Conservation (phyloP, 345 rosid genomes). For the Salix dunnii region DNA sequence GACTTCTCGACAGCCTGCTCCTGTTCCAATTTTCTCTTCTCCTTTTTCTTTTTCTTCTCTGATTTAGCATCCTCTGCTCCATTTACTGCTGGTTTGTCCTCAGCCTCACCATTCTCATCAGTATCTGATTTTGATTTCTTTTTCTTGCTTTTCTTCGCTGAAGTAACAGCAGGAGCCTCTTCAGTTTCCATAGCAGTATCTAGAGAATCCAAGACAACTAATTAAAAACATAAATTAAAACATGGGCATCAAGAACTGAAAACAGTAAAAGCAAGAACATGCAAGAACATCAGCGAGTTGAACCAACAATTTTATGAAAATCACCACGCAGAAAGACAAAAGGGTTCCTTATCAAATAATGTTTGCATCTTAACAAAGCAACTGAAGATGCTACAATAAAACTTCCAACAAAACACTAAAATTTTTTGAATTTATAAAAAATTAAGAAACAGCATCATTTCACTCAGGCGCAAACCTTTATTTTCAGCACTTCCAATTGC, state of each 20-base stretch:
- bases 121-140: slow-evolving; percentile 46
- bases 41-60: slow-evolving; percentile 54
- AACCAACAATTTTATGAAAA: not conserved
- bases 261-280: not conserved
- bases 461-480: slow-evolving; percentile 39
- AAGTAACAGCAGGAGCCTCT: slow-evolving; percentile 40
- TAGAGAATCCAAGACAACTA: slow-evolving; percentile 11
- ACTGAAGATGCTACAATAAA: not conserved
- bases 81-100: slow-evolving; percentile 27
- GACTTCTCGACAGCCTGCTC: slow-evolving; percentile 17
- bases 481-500: slow-evolving; percentile 49
- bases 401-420: not conserved
- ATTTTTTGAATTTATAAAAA: not conserved
- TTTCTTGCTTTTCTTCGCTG: slow-evolving; percentile 60
- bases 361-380: not conserved
- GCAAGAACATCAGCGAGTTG: not conserved
- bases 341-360: not conserved
- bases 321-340: not conserved
- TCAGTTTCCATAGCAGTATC: slow-evolving; percentile 44
- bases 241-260: not conserved
- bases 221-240: not conserved
- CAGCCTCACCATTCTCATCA: slow-evolving; percentile 36
- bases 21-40: slow-evolving; percentile 43
- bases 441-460: not conserved
- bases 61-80: slow-evolving; percentile 44